A percentile compares a stretch with the other conserved stretches of the same genome.
Evolutionary conservation across 2,329 filamentous ascomycete species (phyloP).

Genomic region (Pseudogymnoascus sp.): DNA sequence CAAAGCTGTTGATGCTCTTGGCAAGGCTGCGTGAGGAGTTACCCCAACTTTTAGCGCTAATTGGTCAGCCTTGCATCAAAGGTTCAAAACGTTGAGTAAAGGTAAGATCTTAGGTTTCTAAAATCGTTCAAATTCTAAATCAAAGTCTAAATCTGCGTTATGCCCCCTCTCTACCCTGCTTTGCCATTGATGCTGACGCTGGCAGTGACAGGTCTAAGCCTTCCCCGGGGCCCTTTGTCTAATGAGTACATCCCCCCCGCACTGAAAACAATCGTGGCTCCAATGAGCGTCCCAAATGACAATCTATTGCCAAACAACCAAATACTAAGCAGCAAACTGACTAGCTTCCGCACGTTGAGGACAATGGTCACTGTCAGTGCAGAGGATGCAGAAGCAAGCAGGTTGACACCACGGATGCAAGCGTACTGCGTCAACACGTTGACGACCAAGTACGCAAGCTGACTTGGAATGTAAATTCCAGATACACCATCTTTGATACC

Average conservation of each 20-base stretch:
- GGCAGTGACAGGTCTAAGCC: constrained; percentile 24
- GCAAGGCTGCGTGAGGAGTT: constrained; percentile 4
- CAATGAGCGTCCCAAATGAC: constrained; percentile 66
- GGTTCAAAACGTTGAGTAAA: background rate
- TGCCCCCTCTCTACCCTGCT: constrained; percentile 21
- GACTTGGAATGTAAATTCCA: constrained; percentile 51
- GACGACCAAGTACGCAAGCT: constrained; percentile 61
- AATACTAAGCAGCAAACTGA: constrained; percentile 84
- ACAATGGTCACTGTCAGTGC: constrained; percentile 95
- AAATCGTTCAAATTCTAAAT: constrained; percentile 6
- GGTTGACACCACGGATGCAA: constrained; percentile 91
- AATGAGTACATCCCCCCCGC: constrained; percentile 87
- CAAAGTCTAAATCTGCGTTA: background rate
- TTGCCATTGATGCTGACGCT: constrained; percentile 16
- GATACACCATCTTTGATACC: constrained; percentile 34
- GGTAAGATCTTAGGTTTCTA: background rate
- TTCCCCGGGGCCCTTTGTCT: constrained; percentile 42
- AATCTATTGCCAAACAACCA: constrained; percentile 88
- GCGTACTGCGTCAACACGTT: constrained; percentile 89
- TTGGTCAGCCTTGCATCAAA: constrained; percentile 8
- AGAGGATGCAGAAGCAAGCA: constrained; percentile 81
- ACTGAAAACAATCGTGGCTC: constrained; percentile 79
- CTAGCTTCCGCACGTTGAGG: constrained; percentile 87
- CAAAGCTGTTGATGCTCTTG: background rate
- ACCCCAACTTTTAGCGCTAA: constrained; percentile 7